These are phyloP conservation scores for Penicillium glabrum DNA, from an alignment of 2,329 filamentous ascomycete genomes.

Conservation along the genomic window DNA sequence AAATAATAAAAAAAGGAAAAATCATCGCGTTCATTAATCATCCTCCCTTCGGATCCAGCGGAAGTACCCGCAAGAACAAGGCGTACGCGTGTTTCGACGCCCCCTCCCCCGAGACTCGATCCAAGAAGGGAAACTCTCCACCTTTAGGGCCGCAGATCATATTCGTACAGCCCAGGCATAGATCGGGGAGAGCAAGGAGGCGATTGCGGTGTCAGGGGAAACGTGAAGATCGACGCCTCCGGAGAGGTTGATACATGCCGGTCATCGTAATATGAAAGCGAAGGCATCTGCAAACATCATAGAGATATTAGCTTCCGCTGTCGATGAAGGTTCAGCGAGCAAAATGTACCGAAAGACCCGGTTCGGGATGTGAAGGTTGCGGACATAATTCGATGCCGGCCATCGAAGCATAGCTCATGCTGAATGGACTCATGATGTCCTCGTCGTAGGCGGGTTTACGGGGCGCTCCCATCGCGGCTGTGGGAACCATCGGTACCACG, in stretches of 20 bases:
- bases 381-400: conserved; percentile 54
- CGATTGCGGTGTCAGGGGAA: conserved; percentile 45
- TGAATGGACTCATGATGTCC: conserved; percentile 58
- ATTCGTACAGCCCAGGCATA: conserved; percentile 27
- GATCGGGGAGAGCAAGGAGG: conserved; percentile 41
- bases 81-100: neutral
- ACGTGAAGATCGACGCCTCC: conserved; percentile 37
- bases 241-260: conserved; percentile 44
- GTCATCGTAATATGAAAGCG: conserved; percentile 38
- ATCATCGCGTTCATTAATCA: neutral
- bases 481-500: conserved; percentile 46
- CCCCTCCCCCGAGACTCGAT: neutral
- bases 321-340: conserved; percentile 28
- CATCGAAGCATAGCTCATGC: conserved; percentile 61
- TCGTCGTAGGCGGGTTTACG: conserved; percentile 54
- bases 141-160: conserved; percentile 15
- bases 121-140: neutral
- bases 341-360: conserved; percentile 46
- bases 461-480: conserved; percentile 47
- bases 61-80: neutral
- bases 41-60: neutral
- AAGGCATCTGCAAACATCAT: conserved; percentile 21
- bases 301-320: conserved; percentile 21
- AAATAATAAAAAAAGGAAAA: neutral
- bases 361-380: conserved; percentile 36